These are phyloP conservation scores for Mentha longifolia DNA, from an alignment of 257 asterid species.

Conservation along the genomic window DNA sequence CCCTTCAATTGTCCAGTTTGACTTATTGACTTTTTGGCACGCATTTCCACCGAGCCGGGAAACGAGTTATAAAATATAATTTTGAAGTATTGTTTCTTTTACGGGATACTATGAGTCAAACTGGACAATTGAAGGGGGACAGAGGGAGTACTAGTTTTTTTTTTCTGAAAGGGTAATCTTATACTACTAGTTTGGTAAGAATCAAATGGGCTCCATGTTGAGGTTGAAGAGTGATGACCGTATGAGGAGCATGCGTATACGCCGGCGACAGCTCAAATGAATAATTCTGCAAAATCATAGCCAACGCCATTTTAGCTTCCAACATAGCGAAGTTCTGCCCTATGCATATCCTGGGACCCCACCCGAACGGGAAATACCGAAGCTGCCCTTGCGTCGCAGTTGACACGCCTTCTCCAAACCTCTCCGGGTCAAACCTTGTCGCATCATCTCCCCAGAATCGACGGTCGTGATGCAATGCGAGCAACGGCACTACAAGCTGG, in stretches of 20 bases:
- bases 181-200: slow-evolving; percentile 29
- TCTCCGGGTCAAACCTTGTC: slow-evolving; percentile 38
- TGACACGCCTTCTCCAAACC: slow-evolving; percentile 40
- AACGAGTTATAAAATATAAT: too few relatives aligned
- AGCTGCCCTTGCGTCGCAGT: slow-evolving; percentile 29
- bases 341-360: slow-evolving; percentile 44
- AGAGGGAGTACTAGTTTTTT: too few relatives aligned
- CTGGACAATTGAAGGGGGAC: too few relatives aligned
- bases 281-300: slow-evolving; percentile 37
- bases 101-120: too few relatives aligned
- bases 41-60: too few relatives aligned
- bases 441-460: slow-evolving; percentile 40
- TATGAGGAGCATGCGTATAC: slow-evolving; percentile 39
- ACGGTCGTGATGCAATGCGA: slow-evolving; percentile 37
- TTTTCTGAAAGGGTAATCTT: too few relatives aligned
- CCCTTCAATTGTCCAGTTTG: too few relatives aligned
- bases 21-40: too few relatives aligned
- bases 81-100: too few relatives aligned
- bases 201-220: slow-evolving; percentile 42
- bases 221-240: slow-evolving; percentile 35
- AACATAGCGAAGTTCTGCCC: slow-evolving; percentile 43
- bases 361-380: slow-evolving; percentile 38
- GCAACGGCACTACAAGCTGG: slow-evolving; percentile 23
- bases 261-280: slow-evolving; percentile 41
- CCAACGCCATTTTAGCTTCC: slow-evolving; percentile 43